A percentile compares a stretch with the other conserved stretches of the same genome.
Conservation (phyloP, 2,329 filamentous ascomycete species). For the Trematosphaeria pertusa region DNA sequence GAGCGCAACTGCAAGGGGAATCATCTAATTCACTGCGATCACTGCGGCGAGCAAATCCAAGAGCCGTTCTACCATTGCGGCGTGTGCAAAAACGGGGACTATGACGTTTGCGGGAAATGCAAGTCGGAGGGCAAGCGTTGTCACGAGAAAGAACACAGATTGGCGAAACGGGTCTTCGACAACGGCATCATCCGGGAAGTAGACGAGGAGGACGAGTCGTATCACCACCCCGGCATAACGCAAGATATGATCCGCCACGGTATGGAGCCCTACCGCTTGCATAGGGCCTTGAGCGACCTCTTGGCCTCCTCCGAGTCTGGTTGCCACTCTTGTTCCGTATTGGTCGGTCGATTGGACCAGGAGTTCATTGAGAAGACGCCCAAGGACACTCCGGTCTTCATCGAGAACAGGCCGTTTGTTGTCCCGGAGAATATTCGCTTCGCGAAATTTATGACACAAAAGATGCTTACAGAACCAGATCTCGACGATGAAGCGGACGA, state of each 20-base stretch:
- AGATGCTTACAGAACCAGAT: not conserved
- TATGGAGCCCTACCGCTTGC: conserved; percentile 1
- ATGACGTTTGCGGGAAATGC: conserved; percentile 1
- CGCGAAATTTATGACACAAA: not conserved
- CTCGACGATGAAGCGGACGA: not conserved
- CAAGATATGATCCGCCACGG: not conserved
- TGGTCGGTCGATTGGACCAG: not conserved
- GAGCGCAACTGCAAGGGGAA: conserved; percentile 1
- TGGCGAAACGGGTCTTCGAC: not conserved
- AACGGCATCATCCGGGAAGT: not conserved
- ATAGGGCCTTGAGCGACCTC: not conserved
- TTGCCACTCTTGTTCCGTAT: conserved; percentile 1
- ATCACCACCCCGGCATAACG: not conserved
- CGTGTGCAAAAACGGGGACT: conserved; percentile 1
- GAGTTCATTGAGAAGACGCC: not conserved
- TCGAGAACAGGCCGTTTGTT: not conserved
- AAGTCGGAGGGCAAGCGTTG: not conserved
- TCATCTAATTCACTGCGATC: not conserved
- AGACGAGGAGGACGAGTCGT: not conserved
- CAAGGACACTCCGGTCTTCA: not conserved
- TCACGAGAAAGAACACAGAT: not conserved
- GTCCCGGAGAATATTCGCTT: not conserved
- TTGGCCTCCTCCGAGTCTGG: not conserved
- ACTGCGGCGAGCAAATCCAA: not conserved
- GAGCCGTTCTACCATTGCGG: conserved; percentile 1